Conservation (phyloP, 2,329 filamentous ascomycete species). For the Periconia sp. region DNA sequence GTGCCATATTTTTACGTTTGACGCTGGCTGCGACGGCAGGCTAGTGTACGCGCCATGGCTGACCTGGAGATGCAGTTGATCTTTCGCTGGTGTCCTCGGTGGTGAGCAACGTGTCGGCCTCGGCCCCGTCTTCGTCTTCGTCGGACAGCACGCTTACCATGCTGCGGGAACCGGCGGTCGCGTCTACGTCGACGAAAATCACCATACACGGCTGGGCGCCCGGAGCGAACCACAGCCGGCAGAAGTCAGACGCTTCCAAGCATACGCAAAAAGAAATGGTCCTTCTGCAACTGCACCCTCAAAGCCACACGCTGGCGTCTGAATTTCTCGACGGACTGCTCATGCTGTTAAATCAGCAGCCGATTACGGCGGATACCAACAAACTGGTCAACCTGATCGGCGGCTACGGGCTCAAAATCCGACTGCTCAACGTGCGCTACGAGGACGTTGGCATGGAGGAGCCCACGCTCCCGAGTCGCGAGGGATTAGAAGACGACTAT, state of each 20-base stretch:
- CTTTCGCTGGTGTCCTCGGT: slow-evolving; percentile 87
- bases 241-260: slow-evolving; percentile 33
- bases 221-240: slow-evolving; percentile 29
- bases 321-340: slow-evolving; percentile 96
- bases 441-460: slow-evolving; percentile 73
- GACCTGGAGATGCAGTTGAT: slow-evolving; percentile 61
- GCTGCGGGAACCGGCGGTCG: slow-evolving; percentile 28
- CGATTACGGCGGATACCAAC: slow-evolving; percentile 95
- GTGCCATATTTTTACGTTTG: slow-evolving; percentile 19
- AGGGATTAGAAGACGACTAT: slow-evolving; percentile 89
- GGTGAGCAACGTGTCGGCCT: slow-evolving; percentile 83
- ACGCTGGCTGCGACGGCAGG: slow-evolving; percentile 9
- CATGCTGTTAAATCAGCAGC: slow-evolving; percentile 92
- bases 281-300: slow-evolving; percentile 80
- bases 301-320: slow-evolving; percentile 79
- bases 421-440: slow-evolving; percentile 85
- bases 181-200: slow-evolving; percentile 73
- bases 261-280: slow-evolving; percentile 63
- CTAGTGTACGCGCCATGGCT: slow-evolving; percentile 27
- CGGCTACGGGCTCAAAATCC: slow-evolving; percentile 90
- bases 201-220: slow-evolving; percentile 77
- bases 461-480: slow-evolving; percentile 76
- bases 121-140: slow-evolving; percentile 52
- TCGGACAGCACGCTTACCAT: slow-evolving; percentile 52
- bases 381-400: slow-evolving; percentile 83